These are phyloP conservation scores for Debaryomyces psychrophilus DNA, from an alignment of 1,139 yeast species.

Conservation along the genomic window DNA sequence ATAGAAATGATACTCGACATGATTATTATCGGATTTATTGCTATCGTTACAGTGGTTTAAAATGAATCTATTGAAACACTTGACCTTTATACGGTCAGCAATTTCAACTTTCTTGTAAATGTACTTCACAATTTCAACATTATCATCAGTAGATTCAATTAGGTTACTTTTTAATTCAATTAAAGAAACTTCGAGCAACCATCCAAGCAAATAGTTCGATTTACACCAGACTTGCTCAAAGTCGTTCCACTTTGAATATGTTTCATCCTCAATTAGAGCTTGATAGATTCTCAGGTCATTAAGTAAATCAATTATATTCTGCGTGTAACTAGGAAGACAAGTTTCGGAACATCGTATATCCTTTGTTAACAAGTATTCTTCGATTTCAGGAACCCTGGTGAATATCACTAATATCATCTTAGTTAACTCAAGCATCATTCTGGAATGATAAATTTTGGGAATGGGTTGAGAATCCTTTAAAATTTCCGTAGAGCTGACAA, in stretches of 20 bases:
- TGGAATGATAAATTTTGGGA: not conserved
- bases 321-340: not conserved
- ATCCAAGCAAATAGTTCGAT: constrained; percentile 24
- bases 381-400: not conserved
- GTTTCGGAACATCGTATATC: not conserved
- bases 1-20: constrained; percentile 1
- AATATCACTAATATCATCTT: not conserved
- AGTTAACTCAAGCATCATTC: not conserved
- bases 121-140: not conserved
- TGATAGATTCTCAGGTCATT: constrained; percentile 19
- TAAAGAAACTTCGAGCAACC: constrained; percentile 19
- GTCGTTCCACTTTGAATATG: constrained; percentile 19
- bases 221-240: constrained; percentile 29
- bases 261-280: constrained; percentile 26
- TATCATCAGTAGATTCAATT: not conserved
- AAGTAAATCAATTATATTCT: constrained; percentile 16
- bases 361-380: not conserved
- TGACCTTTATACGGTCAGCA: constrained; percentile 6
- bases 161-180: not conserved
- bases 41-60: not conserved
- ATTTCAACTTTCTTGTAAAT: not conserved
- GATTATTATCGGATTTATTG: not conserved
- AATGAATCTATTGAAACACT: constrained; percentile 6
- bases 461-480: not conserved
- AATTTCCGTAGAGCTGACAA: not conserved